These are phyloP conservation scores for Parastagonospora avenae DNA, from an alignment of 2,329 filamentous ascomycete species.

Conservation along the genomic window DNA sequence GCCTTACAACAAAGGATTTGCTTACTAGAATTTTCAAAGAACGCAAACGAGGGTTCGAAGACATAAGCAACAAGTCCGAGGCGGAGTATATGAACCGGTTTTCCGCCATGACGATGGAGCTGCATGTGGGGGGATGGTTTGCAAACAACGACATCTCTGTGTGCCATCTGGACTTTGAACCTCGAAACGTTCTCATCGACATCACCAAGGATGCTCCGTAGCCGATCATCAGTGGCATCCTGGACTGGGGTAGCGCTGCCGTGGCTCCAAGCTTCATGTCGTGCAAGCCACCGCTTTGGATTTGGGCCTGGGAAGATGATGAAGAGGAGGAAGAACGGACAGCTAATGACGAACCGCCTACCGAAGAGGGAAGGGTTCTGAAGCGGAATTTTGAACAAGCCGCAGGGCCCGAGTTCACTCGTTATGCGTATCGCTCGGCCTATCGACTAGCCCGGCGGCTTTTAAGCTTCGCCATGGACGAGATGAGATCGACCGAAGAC, in stretches of 20 bases:
- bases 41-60: neutral
- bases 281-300: conserved; percentile 32
- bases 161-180: neutral
- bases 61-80: neutral
- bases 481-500: neutral
- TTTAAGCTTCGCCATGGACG: neutral
- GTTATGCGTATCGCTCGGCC: neutral
- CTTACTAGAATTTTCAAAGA: neutral
- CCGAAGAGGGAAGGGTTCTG: conserved; percentile 16
- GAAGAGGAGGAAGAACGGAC: conserved; percentile 21
- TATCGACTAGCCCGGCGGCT: neutral
- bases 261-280: conserved; percentile 34
- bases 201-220: neutral
- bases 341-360: conserved; percentile 5
- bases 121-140: neutral
- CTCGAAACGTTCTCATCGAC: neutral
- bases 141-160: neutral
- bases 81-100: neutral
- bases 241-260: conserved; percentile 38
- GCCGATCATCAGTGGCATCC: conserved; percentile 18
- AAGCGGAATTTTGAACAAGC: conserved; percentile 33
- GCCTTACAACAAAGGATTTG: no score
- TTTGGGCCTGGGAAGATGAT: conserved; percentile 31
- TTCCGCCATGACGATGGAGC: neutral
- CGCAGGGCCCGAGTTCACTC: conserved; percentile 21